phyloP scores from a whole-genome alignment of 1,284 basidiomycete genomes.

The Trametes versicolor region DNA sequence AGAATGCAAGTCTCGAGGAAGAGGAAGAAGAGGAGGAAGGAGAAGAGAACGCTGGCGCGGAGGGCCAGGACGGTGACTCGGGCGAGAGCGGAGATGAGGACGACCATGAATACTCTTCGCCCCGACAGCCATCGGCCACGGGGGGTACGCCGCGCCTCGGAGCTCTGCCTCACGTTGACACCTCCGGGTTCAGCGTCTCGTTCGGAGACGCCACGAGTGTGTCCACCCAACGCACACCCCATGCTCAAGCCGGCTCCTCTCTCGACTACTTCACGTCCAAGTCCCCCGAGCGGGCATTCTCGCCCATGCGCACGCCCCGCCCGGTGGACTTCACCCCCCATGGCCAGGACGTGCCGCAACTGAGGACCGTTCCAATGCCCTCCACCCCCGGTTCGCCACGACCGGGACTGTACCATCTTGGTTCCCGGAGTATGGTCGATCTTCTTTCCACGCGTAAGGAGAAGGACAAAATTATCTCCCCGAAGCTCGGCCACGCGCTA shows the following conservation, averaged over 20 bases:
- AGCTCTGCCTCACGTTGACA: slow-evolving; percentile 38
- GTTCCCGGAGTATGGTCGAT: slow-evolving; percentile 68
- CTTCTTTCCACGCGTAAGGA: slow-evolving; percentile 49
- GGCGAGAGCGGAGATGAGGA: slow-evolving; percentile 44
- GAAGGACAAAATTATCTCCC: slow-evolving; percentile 37
- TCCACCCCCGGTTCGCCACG: slow-evolving; percentile 43
- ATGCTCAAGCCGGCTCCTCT: slow-evolving; percentile 25
- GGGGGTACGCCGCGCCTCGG: slow-evolving; percentile 31
- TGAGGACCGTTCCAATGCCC: slow-evolving; percentile 27
- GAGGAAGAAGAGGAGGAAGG: slow-evolving; percentile 51
- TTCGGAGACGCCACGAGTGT: slow-evolving; percentile 28
- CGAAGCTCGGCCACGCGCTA: slow-evolving; percentile 26
- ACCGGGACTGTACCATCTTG: slow-evolving; percentile 67
- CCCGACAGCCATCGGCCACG: slow-evolving; percentile 24
- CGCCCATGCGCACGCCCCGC: slow-evolving; percentile 44
- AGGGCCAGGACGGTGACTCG: slow-evolving; percentile 44
- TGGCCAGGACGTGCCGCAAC: slow-evolving; percentile 25
- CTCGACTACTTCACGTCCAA: slow-evolving; percentile 45
- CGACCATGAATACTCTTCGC: slow-evolving; percentile 45
- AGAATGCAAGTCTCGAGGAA: slow-evolving; percentile 49
- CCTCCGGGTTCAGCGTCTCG: slow-evolving; percentile 35
- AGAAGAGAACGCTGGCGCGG: slow-evolving; percentile 43
- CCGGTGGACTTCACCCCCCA: slow-evolving; percentile 44
- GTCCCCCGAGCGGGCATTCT: slow-evolving; percentile 30
- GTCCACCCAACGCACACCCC: slow-evolving; percentile 27